These are phyloP conservation scores for Phoenix dactylifera DNA, from an alignment of 176 grass and related monocot species.

Conservation along the genomic window DNA sequence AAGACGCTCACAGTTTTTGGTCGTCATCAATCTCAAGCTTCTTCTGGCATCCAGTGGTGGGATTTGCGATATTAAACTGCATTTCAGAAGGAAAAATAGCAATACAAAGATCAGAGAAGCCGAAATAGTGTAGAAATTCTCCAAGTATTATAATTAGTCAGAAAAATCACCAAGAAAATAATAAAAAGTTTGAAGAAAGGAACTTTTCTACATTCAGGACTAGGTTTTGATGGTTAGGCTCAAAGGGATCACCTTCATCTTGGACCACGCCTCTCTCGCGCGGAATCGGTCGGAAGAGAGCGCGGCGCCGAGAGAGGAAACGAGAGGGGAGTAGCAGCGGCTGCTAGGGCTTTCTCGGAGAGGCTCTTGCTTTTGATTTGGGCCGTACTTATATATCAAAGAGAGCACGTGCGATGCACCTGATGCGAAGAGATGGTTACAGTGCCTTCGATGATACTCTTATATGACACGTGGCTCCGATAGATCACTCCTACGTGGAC, in stretches of 20 bases:
- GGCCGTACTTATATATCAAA: too few relatives aligned
- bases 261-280: background rate
- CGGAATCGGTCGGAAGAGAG: background rate
- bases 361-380: background rate
- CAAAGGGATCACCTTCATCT: conserved; percentile 6
- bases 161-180: too few relatives aligned
- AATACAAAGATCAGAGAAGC: background rate
- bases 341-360: background rate
- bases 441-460: too few relatives aligned
- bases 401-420: too few relatives aligned
- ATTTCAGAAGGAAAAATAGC: background rate
- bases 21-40: conserved; percentile 18
- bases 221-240: background rate
- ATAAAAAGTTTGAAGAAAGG: too few relatives aligned
- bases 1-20: conserved; percentile 9
- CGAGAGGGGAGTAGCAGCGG: background rate
- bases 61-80: conserved; percentile 6
- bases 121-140: background rate
- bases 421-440: too few relatives aligned
- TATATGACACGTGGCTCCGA: too few relatives aligned
- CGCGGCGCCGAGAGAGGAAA: background rate
- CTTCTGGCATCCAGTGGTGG: conserved; percentile 16
- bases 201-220: too few relatives aligned
- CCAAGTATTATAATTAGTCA: too few relatives aligned
- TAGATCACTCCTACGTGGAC: too few relatives aligned